Conservation (phyloP, 2,329 filamentous ascomycete species). For the Teratosphaeriaceae sp. region DNA sequence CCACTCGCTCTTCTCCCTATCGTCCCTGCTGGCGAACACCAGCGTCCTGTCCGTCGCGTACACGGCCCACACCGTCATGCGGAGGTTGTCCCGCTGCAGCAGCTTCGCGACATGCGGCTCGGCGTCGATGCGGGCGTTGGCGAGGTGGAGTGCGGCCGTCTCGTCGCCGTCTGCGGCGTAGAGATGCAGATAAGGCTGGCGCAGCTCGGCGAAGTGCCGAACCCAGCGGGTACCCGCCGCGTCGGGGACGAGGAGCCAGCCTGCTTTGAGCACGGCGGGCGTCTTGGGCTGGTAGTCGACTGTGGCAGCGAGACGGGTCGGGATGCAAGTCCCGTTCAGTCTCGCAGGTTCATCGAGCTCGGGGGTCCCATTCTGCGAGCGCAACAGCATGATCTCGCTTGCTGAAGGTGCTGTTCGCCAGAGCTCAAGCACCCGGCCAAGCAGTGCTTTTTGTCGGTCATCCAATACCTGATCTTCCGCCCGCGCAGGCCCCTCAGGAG, state of each 20-base stretch:
- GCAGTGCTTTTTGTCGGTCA: conserved; percentile 34
- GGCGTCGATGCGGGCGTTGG: conserved; percentile 85
- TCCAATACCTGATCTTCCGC: conserved; percentile 14
- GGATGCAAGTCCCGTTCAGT: conserved; percentile 21
- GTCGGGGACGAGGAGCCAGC: conserved; percentile 75
- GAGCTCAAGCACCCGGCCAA: conserved; percentile 53
- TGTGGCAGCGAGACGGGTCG: conserved; percentile 66
- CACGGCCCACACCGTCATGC: conserved; percentile 68
- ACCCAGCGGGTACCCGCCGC: conserved; percentile 78
- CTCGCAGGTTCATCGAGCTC: conserved; percentile 26
- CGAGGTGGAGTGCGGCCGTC: conserved; percentile 78
- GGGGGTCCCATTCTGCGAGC: conserved; percentile 59
- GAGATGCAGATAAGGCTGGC: conserved; percentile 85
- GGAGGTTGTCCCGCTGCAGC: conserved; percentile 40
- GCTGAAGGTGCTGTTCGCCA: conserved; percentile 48
- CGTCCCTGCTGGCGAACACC: conserved; percentile 82
- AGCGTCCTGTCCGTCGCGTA: conserved; percentile 94
- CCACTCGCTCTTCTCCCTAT: conserved; percentile 94
- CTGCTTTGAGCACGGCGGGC: conserved; percentile 64
- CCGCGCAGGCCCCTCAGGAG: conserved; percentile 31
- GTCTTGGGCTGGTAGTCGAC: conserved; percentile 78
- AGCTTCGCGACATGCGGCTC: conserved; percentile 80
- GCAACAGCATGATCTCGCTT: conserved; percentile 41
- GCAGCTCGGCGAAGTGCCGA: conserved; percentile 85
- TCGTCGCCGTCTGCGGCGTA: conserved; percentile 86